These are phyloP conservation scores for Dendryphion nanum DNA, from an alignment of 2,329 filamentous ascomycete genomes.

Conservation along the genomic window DNA sequence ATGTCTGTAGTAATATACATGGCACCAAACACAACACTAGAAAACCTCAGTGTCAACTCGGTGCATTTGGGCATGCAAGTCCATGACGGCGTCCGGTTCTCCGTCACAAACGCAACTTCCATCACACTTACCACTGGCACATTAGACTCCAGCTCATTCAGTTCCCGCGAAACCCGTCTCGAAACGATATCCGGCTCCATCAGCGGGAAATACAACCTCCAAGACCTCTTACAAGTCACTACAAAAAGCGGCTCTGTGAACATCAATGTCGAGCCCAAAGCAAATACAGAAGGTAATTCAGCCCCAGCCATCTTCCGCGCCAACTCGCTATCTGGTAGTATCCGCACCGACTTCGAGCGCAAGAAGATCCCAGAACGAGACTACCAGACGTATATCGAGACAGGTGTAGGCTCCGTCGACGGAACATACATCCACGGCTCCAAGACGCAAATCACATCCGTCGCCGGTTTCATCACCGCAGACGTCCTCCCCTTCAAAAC, in stretches of 20 bases:
- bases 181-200: conserved; percentile 42
- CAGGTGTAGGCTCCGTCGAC: conserved; percentile 37
- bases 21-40: conserved; percentile 27
- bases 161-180: conserved; percentile 41
- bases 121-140: conserved; percentile 36
- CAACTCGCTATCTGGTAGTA: conserved; percentile 36
- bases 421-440: conserved; percentile 44
- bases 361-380: conserved; percentile 41
- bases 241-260: conserved; percentile 44
- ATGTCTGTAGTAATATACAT: conserved; percentile 40
- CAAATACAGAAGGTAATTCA: conserved; percentile 23
- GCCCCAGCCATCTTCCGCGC: conserved; percentile 38
- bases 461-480: conserved; percentile 38
- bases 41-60: conserved; percentile 35
- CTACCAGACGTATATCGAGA: conserved; percentile 41
- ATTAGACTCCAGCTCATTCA: conserved; percentile 31
- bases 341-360: conserved; percentile 35
- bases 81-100: conserved; percentile 28
- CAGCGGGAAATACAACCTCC: conserved; percentile 41
- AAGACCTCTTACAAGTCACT: conserved; percentile 40
- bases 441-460: conserved; percentile 33
- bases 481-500: conserved; percentile 38
- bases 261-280: conserved; percentile 39
- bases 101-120: conserved; percentile 30
- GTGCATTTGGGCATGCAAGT: conserved; percentile 40